A percentile compares a stretch with the other conserved stretches of the same genome.
Evolutionary conservation across 2,329 filamentous ascomycete species (phyloP).

Genomic region (Pyricularia sp.): DNA sequence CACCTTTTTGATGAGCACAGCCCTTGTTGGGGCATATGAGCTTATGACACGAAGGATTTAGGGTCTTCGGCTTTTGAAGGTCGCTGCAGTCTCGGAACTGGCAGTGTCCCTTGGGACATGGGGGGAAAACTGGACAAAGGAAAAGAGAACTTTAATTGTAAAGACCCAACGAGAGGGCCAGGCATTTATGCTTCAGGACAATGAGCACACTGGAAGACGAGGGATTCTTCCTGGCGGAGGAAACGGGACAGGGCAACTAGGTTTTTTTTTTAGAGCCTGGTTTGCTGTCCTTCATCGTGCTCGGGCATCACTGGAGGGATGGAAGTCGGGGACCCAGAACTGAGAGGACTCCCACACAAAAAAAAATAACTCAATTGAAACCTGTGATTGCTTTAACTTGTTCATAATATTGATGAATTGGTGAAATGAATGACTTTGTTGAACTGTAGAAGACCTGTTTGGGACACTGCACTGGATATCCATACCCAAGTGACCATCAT

Average conservation of each 20-base stretch:
- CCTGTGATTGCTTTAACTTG: not conserved
- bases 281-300: not conserved
- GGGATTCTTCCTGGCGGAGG: not conserved
- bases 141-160: constrained; percentile 4
- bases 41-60: not conserved
- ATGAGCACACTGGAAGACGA: constrained; percentile 1
- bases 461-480: not conserved
- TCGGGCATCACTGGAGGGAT: not conserved
- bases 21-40: not conserved
- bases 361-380: not conserved
- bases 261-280: not conserved
- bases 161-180: not conserved
- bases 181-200: not conserved
- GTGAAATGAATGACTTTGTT: too few relatives aligned
- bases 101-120: constrained; percentile 1
- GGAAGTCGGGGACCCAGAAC: constrained; percentile 2
- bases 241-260: not conserved
- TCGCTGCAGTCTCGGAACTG: constrained; percentile 2
- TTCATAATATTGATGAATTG: not conserved
- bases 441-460: too few relatives aligned
- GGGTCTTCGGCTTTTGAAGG: constrained; percentile 1
- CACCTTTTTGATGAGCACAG: constrained; percentile 1
- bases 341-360: constrained; percentile 4
- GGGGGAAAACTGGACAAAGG: constrained; percentile 1
- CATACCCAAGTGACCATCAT: not conserved